phyloP scores from a whole-genome alignment of 768 basidiomycete genomes.

The Heimioporus sp. region DNA sequence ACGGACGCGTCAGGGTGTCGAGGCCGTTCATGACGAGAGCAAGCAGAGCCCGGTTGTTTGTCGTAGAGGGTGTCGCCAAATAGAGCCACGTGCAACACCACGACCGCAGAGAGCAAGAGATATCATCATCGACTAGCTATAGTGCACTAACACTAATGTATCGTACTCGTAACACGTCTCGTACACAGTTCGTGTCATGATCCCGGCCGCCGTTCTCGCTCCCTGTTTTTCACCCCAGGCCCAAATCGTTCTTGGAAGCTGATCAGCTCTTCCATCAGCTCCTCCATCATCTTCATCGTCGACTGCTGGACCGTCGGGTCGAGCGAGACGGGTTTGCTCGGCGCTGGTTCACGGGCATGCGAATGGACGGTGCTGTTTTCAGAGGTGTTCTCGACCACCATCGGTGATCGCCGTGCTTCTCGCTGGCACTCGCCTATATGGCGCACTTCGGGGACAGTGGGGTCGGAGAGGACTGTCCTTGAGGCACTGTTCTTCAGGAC shows the following conservation, averaged over 20 bases:
- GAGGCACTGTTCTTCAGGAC: constrained; percentile 34
- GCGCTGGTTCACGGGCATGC: constrained; percentile 9
- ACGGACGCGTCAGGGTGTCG: not conserved
- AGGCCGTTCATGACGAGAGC: constrained; percentile 9
- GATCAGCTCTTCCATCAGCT: constrained; percentile 86
- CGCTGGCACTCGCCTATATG: constrained; percentile 10
- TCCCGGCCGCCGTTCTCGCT: constrained; percentile 49
- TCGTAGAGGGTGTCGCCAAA: constrained; percentile 26
- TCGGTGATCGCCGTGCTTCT: constrained; percentile 25
- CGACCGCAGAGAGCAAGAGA: constrained; percentile 7
- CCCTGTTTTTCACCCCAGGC: constrained; percentile 49
- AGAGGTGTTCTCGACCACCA: constrained; percentile 32
- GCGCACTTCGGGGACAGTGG: constrained; percentile 14
- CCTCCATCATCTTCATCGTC: constrained; percentile 87
- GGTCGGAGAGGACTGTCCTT: constrained; percentile 7
- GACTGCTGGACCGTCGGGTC: constrained; percentile 21
- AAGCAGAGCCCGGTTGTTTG: constrained; percentile 18
- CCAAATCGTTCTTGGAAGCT: constrained; percentile 87
- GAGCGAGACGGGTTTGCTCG: constrained; percentile 3
- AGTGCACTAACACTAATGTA: not conserved
- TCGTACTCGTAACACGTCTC: not conserved
- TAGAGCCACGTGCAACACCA: constrained; percentile 24
- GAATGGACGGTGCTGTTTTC: constrained; percentile 11
- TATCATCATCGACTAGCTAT: constrained; percentile 10
- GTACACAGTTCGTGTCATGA: constrained; percentile 23